These are phyloP conservation scores for Solanum tacnaense DNA, from an alignment of 257 asterid species.

Conservation along the genomic window DNA sequence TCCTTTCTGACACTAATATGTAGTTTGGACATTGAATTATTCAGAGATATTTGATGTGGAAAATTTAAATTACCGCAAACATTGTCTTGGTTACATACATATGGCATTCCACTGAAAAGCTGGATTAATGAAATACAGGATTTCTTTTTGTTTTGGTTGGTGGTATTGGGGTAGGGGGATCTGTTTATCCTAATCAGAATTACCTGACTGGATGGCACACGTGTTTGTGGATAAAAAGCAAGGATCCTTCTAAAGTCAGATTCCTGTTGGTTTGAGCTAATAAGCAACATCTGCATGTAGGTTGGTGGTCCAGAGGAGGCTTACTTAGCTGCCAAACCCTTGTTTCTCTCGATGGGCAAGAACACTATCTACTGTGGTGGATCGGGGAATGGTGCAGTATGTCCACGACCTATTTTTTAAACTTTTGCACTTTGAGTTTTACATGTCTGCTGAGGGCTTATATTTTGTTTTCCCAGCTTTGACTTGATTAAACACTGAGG, in stretches of 20 bases:
- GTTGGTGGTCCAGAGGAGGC: constrained; percentile 92
- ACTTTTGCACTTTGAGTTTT: background rate
- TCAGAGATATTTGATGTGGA: background rate
- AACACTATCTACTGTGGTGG: constrained; percentile 87
- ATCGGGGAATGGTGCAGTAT: constrained; percentile 93
- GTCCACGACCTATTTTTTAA: constrained; percentile 1
- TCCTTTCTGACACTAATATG: background rate
- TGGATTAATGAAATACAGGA: background rate
- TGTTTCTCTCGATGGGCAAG: constrained; percentile 87
- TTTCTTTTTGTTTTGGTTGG: background rate
- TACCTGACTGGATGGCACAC: background rate
- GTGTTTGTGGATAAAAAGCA: background rate
- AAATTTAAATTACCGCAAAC: background rate
- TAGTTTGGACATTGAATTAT: background rate
- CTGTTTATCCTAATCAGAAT: background rate
- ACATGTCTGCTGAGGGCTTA: background rate
- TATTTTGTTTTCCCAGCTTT: background rate
- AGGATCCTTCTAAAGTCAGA: background rate
- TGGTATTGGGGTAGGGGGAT: background rate
- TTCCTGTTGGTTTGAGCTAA: constrained; percentile 1
- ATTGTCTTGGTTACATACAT: background rate
- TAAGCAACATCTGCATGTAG: constrained; percentile 23
- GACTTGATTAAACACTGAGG: background rate
- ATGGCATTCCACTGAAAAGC: background rate
- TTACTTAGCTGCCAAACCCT: constrained; percentile 51